Evolutionary conservation across 2,329 filamentous ascomycete species (phyloP).

Genomic region (Penicillium sp.): DNA sequence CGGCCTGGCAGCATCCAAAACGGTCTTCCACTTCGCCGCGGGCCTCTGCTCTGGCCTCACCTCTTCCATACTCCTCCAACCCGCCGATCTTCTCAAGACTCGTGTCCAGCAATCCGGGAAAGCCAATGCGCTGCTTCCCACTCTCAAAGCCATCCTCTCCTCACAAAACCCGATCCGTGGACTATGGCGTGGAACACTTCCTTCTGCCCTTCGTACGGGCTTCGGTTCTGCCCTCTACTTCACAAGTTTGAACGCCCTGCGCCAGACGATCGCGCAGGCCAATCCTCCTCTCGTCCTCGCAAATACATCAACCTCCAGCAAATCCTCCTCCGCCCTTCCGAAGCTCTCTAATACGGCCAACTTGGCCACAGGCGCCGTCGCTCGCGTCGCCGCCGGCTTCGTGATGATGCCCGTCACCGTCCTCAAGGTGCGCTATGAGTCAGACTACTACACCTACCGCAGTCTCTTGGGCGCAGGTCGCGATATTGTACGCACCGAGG

Average conservation of each 20-base stretch:
- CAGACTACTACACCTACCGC: constrained; percentile 78
- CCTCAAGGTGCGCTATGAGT: constrained; percentile 95
- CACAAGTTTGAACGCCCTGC: constrained; percentile 78
- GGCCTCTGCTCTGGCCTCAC: constrained; percentile 85
- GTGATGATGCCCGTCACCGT: constrained; percentile 95
- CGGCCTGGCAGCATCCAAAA: constrained; percentile 39
- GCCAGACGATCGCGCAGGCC: constrained; percentile 62
- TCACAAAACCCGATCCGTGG: constrained; percentile 68
- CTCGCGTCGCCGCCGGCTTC: constrained; percentile 83
- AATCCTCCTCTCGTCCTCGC: constrained; percentile 45
- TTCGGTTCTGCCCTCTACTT: constrained; percentile 95
- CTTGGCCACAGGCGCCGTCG: constrained; percentile 78
- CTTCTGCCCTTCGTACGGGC: constrained; percentile 89
- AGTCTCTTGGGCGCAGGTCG: constrained; percentile 71
- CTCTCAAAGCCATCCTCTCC: constrained; percentile 69
- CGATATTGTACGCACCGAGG: constrained; percentile 74
- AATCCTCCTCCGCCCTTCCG: constrained; percentile 71
- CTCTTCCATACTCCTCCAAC: constrained; percentile 88
- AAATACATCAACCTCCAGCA: constrained; percentile 31
- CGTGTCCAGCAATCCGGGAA: constrained; percentile 82
- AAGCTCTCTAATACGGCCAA: constrained; percentile 84
- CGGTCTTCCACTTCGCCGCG: constrained; percentile 79
- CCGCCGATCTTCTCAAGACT: constrained; percentile 94
- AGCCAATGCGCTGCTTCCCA: constrained; percentile 66
- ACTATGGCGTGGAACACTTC: constrained; percentile 90